Base-by-base conservation (phyloP, 805 yeast genomes). In the Saccharomycopsis schoenii region DNA sequence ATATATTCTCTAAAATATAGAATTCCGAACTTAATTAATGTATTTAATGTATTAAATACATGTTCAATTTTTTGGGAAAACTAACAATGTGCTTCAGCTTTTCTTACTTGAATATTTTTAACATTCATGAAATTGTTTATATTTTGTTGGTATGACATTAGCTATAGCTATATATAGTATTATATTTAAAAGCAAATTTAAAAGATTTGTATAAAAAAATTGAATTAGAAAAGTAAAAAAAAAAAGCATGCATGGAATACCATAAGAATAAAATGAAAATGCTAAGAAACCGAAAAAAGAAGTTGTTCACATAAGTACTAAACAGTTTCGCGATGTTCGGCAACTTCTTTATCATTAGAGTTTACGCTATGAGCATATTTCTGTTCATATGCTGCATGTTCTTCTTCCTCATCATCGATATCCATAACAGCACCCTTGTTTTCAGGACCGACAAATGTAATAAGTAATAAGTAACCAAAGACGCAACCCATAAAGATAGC, bases 401-500 rank as follows among this genome's bases (percentile, higher is more conserved):
- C 61, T 4, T 36, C 57, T 6, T 58, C 50, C 19, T 58, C 62
- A 34, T 34, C 51, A 54, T 51, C 40, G 43, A 62, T 60, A 40
- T 60, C 59, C 52, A 47, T 47, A 25, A 47, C 21, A 21, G 61
- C 65, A 21, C 51, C 60, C 21, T 47, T 60, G 58, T 73, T 74
- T 70, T 84, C 88, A 4, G 88, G 88, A 3, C 89, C 90, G 15
- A 81, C 65, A 59, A 83, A 68, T 11, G 79, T 70, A 62, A 80
- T 71, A 36, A 83, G 58, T 19, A 83, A 65, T 58, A 82, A 70
- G 67, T 76, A 82, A 10, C 75, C 82, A 68, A 83, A 82, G 55
- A 83, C 88, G 61, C 85, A 81, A 29, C 85, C 88, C 77, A 83
- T 82, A 68, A 85, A 82, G 57, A 84, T 82, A 40, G 84, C 79